phyloP scores from a whole-genome alignment of 352 stramenopile species.

The Pythium coloratum region DNA sequence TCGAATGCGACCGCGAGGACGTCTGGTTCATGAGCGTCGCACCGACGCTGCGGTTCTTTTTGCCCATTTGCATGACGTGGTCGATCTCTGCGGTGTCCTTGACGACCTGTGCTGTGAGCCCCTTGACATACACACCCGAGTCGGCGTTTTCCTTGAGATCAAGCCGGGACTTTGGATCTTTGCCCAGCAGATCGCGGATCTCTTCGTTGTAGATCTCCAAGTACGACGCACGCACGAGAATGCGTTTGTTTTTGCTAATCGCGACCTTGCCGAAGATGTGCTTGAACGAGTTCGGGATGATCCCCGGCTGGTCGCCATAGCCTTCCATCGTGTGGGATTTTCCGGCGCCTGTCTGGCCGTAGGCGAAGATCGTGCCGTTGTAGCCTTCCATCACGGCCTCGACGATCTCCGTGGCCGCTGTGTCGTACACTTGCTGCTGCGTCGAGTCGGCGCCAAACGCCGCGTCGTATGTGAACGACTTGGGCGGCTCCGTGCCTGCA shows the following conservation, averaged over 20 bases:
- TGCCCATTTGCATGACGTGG: conserved; percentile 90
- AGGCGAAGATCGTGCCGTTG: conserved; percentile 92
- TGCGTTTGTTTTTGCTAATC: conserved; percentile 92
- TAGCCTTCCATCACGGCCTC: conserved; percentile 90
- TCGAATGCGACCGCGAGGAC: conserved; percentile 96
- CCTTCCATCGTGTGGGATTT: conserved; percentile 91
- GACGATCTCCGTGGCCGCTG: conserved; percentile 89
- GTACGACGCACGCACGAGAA: conserved; percentile 95
- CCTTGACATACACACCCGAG: conserved; percentile 89
- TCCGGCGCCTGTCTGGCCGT: conserved; percentile 90
- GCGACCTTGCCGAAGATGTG: conserved; percentile 90
- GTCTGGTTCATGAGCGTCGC: conserved; percentile 98
- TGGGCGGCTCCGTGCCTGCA: conserved; percentile 79
- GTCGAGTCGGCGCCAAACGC: conserved; percentile 93
- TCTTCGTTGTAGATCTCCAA: conserved; percentile 99
- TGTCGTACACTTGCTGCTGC: conserved; percentile 89
- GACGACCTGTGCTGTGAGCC: conserved; percentile 64
- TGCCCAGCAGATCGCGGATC: conserved; percentile 93
- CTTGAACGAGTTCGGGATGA: conserved; percentile 91
- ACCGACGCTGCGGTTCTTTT: conserved; percentile 94
- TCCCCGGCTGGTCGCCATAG: conserved; percentile 75
- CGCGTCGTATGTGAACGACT: conserved; percentile 97
- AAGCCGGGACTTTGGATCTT: conserved; percentile 71
- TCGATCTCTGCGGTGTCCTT: conserved; percentile 90
- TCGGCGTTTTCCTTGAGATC: conserved; percentile 92